Percentiles rank a stretch among this genome's conserved stretches.
Conservation (phyloP, 2,329 filamentous ascomycete genomes). For the Beauveria rudraprayagi region DNA sequence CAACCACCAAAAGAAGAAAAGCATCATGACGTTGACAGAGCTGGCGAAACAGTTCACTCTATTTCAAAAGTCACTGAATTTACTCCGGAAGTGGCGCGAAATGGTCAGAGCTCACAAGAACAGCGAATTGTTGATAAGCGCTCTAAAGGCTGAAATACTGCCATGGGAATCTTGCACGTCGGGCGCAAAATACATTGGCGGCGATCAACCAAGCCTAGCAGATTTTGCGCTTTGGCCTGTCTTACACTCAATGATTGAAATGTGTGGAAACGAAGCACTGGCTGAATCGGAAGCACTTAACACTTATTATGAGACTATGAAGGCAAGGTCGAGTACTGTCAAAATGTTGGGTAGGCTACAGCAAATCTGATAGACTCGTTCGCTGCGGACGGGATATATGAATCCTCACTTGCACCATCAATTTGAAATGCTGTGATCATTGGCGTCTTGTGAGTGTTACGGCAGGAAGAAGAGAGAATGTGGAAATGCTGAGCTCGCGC, state of each 20-base stretch:
- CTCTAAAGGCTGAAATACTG: conserved; percentile 26
- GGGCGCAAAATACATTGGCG: conserved; percentile 36
- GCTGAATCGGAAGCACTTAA: conserved; percentile 23
- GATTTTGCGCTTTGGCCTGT: conserved; percentile 54
- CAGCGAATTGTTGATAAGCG: conserved; percentile 13
- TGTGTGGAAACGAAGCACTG: conserved; percentile 25
- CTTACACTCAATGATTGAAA: conserved; percentile 36
- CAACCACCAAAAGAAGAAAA: conserved; percentile 32
- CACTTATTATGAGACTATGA: conserved; percentile 30
- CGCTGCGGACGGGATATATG: neutral
- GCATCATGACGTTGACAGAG: conserved; percentile 18
- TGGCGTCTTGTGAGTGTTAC: neutral
- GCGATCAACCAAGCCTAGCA: conserved; percentile 32
- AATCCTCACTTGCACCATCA: neutral
- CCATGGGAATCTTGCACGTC: conserved; percentile 32
- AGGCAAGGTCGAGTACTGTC: conserved; percentile 15
- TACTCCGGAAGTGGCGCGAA: neutral
- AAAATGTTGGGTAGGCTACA: conserved; percentile 15
- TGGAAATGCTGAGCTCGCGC: neutral
- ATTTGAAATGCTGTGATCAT: neutral
- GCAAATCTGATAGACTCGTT: neutral
- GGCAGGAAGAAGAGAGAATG: neutral
- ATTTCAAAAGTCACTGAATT: conserved; percentile 33
- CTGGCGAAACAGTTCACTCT: conserved; percentile 31
- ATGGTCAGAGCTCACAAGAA: neutral